These are phyloP conservation scores for Sungouiozyma intestinalis DNA, from an alignment of 805 yeast species.

Conservation along the genomic window DNA sequence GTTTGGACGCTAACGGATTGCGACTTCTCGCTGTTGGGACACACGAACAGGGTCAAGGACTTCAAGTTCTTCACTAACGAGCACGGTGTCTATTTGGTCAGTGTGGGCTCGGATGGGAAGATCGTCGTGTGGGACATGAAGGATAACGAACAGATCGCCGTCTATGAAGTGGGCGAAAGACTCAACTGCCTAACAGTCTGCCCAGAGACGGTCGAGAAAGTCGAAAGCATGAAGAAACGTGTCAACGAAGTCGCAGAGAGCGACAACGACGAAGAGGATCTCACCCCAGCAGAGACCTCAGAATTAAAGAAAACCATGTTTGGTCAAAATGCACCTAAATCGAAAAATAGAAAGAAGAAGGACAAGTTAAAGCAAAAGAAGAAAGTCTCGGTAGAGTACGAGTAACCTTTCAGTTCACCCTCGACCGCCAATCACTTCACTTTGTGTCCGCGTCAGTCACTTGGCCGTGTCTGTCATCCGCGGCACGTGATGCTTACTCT, in stretches of 20 bases:
- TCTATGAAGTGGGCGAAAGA: conserved; percentile 83
- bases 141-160: conserved; percentile 71
- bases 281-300: background rate
- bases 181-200: conserved; percentile 74
- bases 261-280: conserved; percentile 24
- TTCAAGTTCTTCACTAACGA: conserved; percentile 44
- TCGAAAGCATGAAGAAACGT: conserved; percentile 55
- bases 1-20: conserved; percentile 28
- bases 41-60: conserved; percentile 77
- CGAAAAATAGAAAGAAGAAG: conserved; percentile 34
- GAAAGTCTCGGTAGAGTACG: conserved; percentile 47
- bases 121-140: conserved; percentile 81
- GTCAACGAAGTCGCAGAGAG: conserved; percentile 55
- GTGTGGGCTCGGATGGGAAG: conserved; percentile 88
- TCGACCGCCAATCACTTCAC: no score
- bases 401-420: conserved; percentile 24
- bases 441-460: no score
- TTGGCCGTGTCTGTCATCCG: no score
- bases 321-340: conserved; percentile 33
- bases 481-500: no score
- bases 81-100: conserved; percentile 42
- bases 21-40: conserved; percentile 60
- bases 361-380: conserved; percentile 32
- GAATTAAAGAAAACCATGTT: conserved; percentile 49
- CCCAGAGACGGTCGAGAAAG: conserved; percentile 68